phyloP scores from a whole-genome alignment of 1,139 yeast species.

The Protomyces gravidus region DNA sequence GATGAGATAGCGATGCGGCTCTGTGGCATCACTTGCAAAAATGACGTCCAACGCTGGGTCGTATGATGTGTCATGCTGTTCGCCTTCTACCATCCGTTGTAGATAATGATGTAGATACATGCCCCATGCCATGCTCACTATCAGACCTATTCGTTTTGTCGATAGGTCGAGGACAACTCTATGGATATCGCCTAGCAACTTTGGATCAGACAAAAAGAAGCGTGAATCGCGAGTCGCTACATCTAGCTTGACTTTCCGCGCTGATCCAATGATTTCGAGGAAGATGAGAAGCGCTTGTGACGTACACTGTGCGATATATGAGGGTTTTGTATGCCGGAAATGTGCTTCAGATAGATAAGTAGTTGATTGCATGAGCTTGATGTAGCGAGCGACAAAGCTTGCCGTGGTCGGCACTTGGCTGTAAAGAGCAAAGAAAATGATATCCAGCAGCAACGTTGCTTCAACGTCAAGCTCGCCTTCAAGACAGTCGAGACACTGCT shows the following conservation, averaged over 20 bases:
- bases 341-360: not conserved
- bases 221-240: slow-evolving; percentile 1
- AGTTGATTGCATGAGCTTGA: slow-evolving; percentile 1
- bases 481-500: not conserved
- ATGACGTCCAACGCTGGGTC: slow-evolving; percentile 4
- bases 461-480: not conserved
- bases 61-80: slow-evolving; percentile 4
- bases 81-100: not conserved
- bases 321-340: not conserved
- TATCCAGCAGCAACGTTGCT: slow-evolving; percentile 1
- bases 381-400: slow-evolving; percentile 3
- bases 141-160: not conserved
- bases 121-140: slow-evolving; percentile 23
- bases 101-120: slow-evolving; percentile 11
- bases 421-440: slow-evolving; percentile 14
- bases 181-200: not conserved
- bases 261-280: slow-evolving; percentile 13
- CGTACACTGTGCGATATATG: not conserved
- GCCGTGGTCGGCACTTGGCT: slow-evolving; percentile 11
- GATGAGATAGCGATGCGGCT: slow-evolving; percentile 17
- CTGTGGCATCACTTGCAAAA: not conserved
- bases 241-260: slow-evolving; percentile 8
- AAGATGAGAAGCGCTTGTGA: slow-evolving; percentile 5
- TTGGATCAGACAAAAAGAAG: slow-evolving; percentile 10
- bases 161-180: slow-evolving; percentile 1